Evolutionary conservation across 2,329 filamentous ascomycete genomes (phyloP).

Genomic region (Dothidotthia symphoricarpi): DNA sequence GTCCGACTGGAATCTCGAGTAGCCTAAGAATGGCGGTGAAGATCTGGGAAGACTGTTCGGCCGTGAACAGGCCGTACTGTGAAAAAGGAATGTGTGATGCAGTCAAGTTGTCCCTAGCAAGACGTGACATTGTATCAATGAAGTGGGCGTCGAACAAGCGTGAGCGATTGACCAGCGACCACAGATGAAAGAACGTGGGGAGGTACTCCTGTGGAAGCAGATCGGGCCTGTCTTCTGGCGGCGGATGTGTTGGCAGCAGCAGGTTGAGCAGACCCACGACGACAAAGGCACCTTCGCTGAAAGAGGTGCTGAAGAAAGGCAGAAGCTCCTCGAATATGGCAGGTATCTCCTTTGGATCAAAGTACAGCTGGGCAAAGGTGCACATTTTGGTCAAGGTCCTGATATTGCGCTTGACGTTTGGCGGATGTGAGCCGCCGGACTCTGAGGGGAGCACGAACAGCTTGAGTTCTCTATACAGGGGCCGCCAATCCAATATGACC

Average conservation of each 20-base stretch:
- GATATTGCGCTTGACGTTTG: slow-evolving; percentile 63
- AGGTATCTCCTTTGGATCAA: slow-evolving; percentile 82
- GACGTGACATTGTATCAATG: slow-evolving; percentile 82
- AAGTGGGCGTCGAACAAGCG: slow-evolving; percentile 83
- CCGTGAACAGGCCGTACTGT: slow-evolving; percentile 86
- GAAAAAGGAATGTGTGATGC: slow-evolving; percentile 75
- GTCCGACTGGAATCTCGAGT: slow-evolving; percentile 93
- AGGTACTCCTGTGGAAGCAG: slow-evolving; percentile 87
- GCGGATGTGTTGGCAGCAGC: slow-evolving; percentile 79
- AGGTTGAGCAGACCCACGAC: slow-evolving; percentile 86
- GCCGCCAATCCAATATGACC: slow-evolving; percentile 87
- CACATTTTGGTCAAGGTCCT: slow-evolving; percentile 83
- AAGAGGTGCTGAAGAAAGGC: slow-evolving; percentile 81
- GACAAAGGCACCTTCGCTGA: slow-evolving; percentile 87
- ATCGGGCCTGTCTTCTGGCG: slow-evolving; percentile 67
- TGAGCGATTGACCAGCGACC: slow-evolving; percentile 89
- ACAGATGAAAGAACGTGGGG: slow-evolving; percentile 93
- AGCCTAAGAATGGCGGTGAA: slow-evolving; percentile 88
- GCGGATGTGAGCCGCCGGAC: slow-evolving; percentile 62
- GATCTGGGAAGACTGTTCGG: slow-evolving; percentile 85
- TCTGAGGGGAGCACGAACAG: slow-evolving; percentile 84
- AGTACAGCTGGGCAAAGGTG: slow-evolving; percentile 86
- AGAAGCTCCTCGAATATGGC: slow-evolving; percentile 59
- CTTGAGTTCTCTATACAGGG: slow-evolving; percentile 90
- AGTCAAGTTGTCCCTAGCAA: slow-evolving; percentile 78